Conservation (phyloP, 345 rosid species). For the Aquilaria yunnanensis region DNA sequence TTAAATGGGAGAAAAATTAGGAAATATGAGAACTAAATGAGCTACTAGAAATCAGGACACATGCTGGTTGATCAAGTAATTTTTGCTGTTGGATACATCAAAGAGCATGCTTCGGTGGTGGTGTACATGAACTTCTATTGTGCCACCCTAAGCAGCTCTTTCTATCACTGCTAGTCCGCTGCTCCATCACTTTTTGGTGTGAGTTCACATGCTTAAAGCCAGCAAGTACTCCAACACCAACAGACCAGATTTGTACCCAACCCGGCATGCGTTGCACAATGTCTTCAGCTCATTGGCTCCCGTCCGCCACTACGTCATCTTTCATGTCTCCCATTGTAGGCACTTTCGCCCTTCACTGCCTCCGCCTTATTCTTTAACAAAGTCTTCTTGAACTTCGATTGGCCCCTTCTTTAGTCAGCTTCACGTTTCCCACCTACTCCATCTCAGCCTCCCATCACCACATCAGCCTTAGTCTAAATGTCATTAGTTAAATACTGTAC, state of each 20-base stretch:
- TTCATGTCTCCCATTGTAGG: conserved; percentile 61
- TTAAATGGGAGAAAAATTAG: too few relatives aligned
- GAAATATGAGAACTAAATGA: conserved; percentile 17
- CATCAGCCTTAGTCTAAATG: too few relatives aligned
- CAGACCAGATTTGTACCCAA: conserved; percentile 62
- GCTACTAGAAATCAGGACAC: conserved; percentile 55
- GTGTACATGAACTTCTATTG: conserved; percentile 24
- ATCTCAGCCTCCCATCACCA: too few relatives aligned
- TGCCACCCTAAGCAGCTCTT: conserved; percentile 24
- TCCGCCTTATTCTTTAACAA: conserved; percentile 24
- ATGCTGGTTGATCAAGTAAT: conserved; percentile 52
- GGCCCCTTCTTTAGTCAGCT: conserved; percentile 20
- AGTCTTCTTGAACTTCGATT: conserved; percentile 9
- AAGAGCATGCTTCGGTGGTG: conserved; percentile 41
- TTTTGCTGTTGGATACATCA: conserved; percentile 43
- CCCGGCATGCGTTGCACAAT: conserved; percentile 83
- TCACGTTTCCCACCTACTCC: too few relatives aligned
- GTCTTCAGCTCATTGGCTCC: conserved; percentile 71
- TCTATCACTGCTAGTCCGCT: conserved; percentile 22
- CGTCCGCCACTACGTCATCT: conserved; percentile 71
- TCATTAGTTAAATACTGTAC: too few relatives aligned
- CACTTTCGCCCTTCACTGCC: conserved; percentile 34
- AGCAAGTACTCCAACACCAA: conserved; percentile 68
- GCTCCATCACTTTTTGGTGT: conserved; percentile 59
- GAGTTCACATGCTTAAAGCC: conserved; percentile 67